A percentile compares a stretch with the other conserved stretches of the same genome.
These are phyloP conservation scores for Ilyonectria destructans DNA, from an alignment of 2,329 filamentous ascomycete species.

Conservation along the genomic window DNA sequence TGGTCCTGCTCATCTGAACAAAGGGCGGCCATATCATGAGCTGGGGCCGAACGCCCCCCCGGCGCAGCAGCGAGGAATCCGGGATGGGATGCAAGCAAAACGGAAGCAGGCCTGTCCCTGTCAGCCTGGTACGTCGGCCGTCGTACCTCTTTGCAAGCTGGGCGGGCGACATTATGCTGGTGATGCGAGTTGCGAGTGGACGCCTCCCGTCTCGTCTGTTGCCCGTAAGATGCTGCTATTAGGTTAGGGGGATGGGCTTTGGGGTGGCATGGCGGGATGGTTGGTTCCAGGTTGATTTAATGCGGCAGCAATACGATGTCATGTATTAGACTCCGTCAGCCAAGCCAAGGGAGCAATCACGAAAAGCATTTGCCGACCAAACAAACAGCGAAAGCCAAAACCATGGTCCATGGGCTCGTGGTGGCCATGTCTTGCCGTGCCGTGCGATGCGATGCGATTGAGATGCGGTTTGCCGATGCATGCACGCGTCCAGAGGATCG, in stretches of 20 bases:
- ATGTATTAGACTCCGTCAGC: conserved; percentile 24
- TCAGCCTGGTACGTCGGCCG: conserved; percentile 40
- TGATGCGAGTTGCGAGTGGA: conserved; percentile 44
- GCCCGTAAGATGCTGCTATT: conserved; percentile 29
- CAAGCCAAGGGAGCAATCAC: conserved; percentile 18
- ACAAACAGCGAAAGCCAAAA: not conserved
- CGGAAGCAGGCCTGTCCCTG: conserved; percentile 44
- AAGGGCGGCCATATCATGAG: conserved; percentile 33
- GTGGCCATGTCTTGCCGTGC: conserved; percentile 16
- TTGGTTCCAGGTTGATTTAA: conserved; percentile 35
- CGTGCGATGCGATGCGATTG: conserved; percentile 22
- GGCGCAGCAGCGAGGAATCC: not conserved
- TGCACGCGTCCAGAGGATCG: conserved; percentile 36
- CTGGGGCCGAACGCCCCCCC: conserved; percentile 12
- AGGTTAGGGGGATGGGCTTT: conserved; percentile 28
- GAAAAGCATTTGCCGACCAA: conserved; percentile 1
- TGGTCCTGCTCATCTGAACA: conserved; percentile 48
- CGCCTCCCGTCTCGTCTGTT: conserved; percentile 42
- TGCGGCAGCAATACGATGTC: conserved; percentile 24
- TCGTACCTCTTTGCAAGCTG: conserved; percentile 46
- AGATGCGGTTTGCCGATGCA: conserved; percentile 36
- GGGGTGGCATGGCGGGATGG: conserved; percentile 34
- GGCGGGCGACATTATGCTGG: conserved; percentile 42
- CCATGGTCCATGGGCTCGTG: not conserved
- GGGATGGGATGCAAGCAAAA: conserved; percentile 31